Percentiles rank a stretch among this genome's conserved stretches.
Evolutionary conservation across 495 filamentous ascomycete species (phyloP).

Genomic region (Trichodelitschia bisporula): DNA sequence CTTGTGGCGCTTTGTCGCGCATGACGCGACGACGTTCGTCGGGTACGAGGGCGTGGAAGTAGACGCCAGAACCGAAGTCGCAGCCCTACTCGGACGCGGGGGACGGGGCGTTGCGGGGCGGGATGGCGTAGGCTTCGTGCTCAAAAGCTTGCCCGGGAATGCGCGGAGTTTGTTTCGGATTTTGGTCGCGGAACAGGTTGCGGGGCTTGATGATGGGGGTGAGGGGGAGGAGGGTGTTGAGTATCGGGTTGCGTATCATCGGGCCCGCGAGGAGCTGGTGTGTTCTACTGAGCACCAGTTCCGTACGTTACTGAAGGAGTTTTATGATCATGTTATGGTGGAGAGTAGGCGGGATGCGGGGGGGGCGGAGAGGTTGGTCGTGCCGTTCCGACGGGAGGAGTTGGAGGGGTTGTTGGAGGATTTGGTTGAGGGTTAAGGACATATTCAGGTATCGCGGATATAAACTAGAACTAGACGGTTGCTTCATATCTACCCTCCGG

Average conservation of each 20-base stretch:
- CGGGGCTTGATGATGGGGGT: conserved; percentile 14
- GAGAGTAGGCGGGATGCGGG: conserved; percentile 60
- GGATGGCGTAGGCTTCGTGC: conserved; percentile 77
- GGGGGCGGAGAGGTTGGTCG: conserved; percentile 62
- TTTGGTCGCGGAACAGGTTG: conserved; percentile 61
- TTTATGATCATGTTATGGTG: conserved; percentile 95
- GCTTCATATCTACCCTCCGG: too few species aligned
- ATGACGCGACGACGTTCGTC: conserved; percentile 79
- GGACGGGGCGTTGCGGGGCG: conserved; percentile 66
- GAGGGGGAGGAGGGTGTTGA: conserved; percentile 37
- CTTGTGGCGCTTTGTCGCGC: conserved; percentile 66
- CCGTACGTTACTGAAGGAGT: conserved; percentile 79
- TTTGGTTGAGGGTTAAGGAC: conserved; percentile 2
- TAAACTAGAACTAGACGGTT: neutral
- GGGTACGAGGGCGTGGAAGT: conserved; percentile 23
- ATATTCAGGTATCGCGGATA: too few species aligned
- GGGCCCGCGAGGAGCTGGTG: conserved; percentile 87
- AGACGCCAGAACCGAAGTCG: conserved; percentile 66
- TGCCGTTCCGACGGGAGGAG: conserved; percentile 73
- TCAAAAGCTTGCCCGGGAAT: conserved; percentile 76
- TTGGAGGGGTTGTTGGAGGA: conserved; percentile 79
- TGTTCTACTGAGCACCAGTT: conserved; percentile 93
- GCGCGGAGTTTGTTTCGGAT: conserved; percentile 66
- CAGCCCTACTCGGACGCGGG: conserved; percentile 61
- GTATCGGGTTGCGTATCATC: conserved; percentile 77